Percentiles rank a stretch among this genome's conserved stretches.
Conservation (phyloP, 1,139 yeast genomes). For the Cylindricascospora bacillispora region DNA sequence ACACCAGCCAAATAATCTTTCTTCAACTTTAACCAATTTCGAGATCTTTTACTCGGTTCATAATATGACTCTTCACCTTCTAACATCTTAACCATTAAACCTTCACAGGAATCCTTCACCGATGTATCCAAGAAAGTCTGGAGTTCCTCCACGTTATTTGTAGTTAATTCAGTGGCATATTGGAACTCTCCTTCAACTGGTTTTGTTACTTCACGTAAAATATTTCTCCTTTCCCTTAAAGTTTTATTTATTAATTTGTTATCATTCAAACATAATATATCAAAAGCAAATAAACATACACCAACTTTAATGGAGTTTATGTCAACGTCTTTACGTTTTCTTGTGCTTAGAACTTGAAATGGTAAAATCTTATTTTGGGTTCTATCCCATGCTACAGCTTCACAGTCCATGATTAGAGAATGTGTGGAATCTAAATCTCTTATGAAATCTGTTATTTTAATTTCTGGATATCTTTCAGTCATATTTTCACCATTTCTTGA, state of each 20-base stretch:
- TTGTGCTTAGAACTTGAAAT: conserved; percentile 80
- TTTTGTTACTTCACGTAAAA: conserved; percentile 43
- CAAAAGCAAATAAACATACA: conserved; percentile 88
- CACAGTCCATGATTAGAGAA: conserved; percentile 78
- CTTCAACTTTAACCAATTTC: conserved; percentile 91
- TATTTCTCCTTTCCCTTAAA: conserved; percentile 53
- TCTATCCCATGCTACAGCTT: conserved; percentile 98
- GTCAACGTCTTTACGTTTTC: conserved; percentile 88
- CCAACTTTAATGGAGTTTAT: conserved; percentile 79
- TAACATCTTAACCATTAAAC: conserved; percentile 86
- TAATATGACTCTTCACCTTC: conserved; percentile 72
- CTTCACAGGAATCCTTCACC: conserved; percentile 86
- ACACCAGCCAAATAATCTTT: conserved; percentile 90
- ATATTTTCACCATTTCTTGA: conserved; percentile 95
- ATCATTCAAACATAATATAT: conserved; percentile 61
- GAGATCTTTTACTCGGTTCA: conserved; percentile 88
- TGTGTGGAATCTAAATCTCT: conserved; percentile 28
- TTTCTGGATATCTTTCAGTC: conserved; percentile 93
- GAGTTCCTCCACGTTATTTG: conserved; percentile 64
- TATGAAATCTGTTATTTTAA: conserved; percentile 54
- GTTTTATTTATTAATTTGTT: conserved; percentile 57
- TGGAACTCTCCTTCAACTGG: conserved; percentile 67
- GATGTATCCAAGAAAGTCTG: conserved; percentile 83
- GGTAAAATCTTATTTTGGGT: conserved; percentile 67
- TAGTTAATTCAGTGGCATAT: conserved; percentile 65